phyloP scores from a whole-genome alignment of 2,329 filamentous ascomycete species.

The Diplocarpon rosae region DNA sequence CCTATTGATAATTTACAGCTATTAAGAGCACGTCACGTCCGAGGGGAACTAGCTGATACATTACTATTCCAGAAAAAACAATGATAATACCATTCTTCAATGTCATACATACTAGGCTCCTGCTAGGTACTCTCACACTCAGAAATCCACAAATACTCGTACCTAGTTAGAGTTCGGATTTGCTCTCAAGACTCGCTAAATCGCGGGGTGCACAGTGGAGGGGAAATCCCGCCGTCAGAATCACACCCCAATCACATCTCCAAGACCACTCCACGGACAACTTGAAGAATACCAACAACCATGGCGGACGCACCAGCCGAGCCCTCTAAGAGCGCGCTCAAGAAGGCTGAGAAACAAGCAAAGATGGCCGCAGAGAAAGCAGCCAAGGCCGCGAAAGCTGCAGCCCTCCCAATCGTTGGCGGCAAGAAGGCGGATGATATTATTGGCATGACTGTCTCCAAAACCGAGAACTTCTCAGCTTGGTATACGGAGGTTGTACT shows the following conservation, averaged over 20 bases:
- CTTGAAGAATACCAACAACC: background rate
- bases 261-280: background rate
- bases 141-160: too few relatives aligned
- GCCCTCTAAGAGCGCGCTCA: constrained; percentile 51
- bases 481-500: constrained; percentile 98
- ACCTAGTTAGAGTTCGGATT: too few relatives aligned
- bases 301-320: constrained; percentile 22
- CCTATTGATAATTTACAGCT: too few relatives aligned
- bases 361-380: constrained; percentile 51
- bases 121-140: too few relatives aligned
- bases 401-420: constrained; percentile 39
- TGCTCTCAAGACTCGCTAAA: too few relatives aligned
- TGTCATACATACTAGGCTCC: too few relatives aligned
- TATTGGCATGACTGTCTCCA: constrained; percentile 80
- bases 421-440: constrained; percentile 55
- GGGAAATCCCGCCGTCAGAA: background rate
- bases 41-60: too few relatives aligned
- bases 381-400: constrained; percentile 49
- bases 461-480: constrained; percentile 76
- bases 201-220: background rate
- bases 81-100: too few relatives aligned
- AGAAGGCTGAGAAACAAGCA: constrained; percentile 55
- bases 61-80: too few relatives aligned
- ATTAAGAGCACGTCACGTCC: too few relatives aligned
- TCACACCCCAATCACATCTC: background rate